Evolutionary conservation across 441 rosid genomes (phyloP).

Genomic region (Mallotus japonicus): DNA sequence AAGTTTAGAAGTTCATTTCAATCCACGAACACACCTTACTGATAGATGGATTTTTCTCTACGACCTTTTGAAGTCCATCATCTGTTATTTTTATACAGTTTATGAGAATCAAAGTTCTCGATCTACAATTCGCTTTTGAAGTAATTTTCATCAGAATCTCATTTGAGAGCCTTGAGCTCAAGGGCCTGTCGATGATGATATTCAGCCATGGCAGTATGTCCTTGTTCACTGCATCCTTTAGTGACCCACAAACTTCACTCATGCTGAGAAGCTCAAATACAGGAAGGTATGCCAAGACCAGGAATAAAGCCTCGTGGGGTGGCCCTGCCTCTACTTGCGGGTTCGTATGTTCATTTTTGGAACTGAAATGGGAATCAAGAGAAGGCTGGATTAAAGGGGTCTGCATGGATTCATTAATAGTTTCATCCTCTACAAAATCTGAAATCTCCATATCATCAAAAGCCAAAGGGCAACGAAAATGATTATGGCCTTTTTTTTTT

Average conservation of each 20-base stretch:
- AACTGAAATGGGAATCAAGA: slow-evolving; percentile 4
- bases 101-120: slow-evolving; percentile 62
- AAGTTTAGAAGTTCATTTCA: background rate
- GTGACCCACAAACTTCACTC: slow-evolving; percentile 52
- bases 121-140: slow-evolving; percentile 51
- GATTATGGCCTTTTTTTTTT: background rate
- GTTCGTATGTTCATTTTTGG: background rate
- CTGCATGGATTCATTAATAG: slow-evolving; percentile 1
- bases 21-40: slow-evolving; percentile 44
- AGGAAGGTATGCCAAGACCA: slow-evolving; percentile 63
- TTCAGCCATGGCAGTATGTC: slow-evolving; percentile 68
- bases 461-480: background rate
- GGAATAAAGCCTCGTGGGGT: slow-evolving; percentile 58
- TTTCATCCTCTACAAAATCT: slow-evolving; percentile 1
- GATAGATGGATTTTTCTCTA: slow-evolving; percentile 57
- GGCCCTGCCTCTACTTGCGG: slow-evolving; percentile 31
- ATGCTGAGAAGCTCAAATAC: slow-evolving; percentile 56
- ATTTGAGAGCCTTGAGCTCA: slow-evolving; percentile 59
- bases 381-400: background rate
- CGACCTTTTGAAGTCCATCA: slow-evolving; percentile 53
- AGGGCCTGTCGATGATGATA: slow-evolving; percentile 52
- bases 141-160: slow-evolving; percentile 59
- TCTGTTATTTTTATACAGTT: slow-evolving; percentile 66
- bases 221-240: slow-evolving; percentile 43
- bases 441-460: slow-evolving; percentile 19